phyloP scores from a whole-genome alignment of 2,329 filamentous ascomycete species.

The Fusarium virguliforme region DNA sequence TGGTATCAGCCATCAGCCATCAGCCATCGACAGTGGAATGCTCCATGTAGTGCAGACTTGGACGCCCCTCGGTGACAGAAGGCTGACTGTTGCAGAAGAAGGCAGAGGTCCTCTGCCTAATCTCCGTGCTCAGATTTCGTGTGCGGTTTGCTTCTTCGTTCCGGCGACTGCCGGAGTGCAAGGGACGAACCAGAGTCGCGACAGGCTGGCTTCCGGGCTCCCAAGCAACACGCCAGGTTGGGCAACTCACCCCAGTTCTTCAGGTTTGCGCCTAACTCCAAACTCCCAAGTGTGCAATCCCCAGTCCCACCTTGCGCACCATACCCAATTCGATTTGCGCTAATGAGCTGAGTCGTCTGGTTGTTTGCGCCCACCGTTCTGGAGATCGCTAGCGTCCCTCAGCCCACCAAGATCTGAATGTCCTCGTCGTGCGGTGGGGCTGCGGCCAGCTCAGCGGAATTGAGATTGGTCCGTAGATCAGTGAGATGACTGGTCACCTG shows the following conservation, averaged over 20 bases:
- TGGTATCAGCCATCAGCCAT: background rate
- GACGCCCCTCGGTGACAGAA: constrained; percentile 31
- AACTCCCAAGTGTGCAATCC: constrained; percentile 29
- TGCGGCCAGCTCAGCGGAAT: constrained; percentile 43
- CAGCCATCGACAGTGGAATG: constrained; percentile 13
- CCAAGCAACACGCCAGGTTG: constrained; percentile 29
- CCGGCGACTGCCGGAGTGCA: constrained; percentile 33
- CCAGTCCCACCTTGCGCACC: constrained; percentile 27
- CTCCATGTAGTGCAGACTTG: background rate
- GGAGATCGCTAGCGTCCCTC: constrained; percentile 51
- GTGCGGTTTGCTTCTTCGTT: constrained; percentile 22
- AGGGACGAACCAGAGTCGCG: constrained; percentile 28
- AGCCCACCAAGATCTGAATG: constrained; percentile 51
- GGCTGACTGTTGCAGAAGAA: background rate
- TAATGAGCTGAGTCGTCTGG: constrained; percentile 51
- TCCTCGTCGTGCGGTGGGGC: constrained; percentile 46
- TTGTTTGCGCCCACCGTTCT: constrained; percentile 49
- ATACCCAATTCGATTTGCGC: constrained; percentile 40
- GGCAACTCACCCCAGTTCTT: constrained; percentile 32
- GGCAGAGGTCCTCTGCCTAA: background rate
- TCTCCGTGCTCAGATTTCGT: constrained; percentile 12
- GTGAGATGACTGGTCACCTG: constrained; percentile 49
- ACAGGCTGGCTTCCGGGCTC: constrained; percentile 25
- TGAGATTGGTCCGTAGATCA: constrained; percentile 52
- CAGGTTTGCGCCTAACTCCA: constrained; percentile 28